Evolutionary conservation across 2,329 filamentous ascomycete genomes (phyloP).

Genomic region (Phaeosphaeria sp.): DNA sequence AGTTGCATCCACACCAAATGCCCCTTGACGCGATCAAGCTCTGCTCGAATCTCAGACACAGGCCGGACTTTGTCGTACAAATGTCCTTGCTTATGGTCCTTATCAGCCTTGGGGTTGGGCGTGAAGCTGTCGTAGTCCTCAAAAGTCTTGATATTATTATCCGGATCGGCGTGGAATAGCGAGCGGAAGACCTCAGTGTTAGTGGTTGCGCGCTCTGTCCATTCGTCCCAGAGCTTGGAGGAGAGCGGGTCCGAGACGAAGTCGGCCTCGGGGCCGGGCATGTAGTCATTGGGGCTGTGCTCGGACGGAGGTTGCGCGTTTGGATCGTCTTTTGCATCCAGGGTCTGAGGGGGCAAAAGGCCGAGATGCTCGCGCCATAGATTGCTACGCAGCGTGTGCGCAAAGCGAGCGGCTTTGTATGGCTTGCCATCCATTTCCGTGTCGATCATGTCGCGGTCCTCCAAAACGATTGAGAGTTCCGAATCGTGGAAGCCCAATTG

Average conservation of each 20-base stretch:
- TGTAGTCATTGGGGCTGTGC: slow-evolving; percentile 73
- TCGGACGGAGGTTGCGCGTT: slow-evolving; percentile 80
- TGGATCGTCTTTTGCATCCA: slow-evolving; percentile 68
- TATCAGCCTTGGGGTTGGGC: slow-evolving; percentile 62
- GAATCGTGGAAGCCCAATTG: slow-evolving; percentile 90
- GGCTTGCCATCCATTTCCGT: slow-evolving; percentile 80
- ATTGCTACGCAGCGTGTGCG: slow-evolving; percentile 78
- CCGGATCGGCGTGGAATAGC: slow-evolving; percentile 86
- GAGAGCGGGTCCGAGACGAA: slow-evolving; percentile 67
- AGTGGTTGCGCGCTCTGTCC: slow-evolving; percentile 70
- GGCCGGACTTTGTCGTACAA: slow-evolving; percentile 75
- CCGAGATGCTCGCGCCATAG: slow-evolving; percentile 93
- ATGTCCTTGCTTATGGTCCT: slow-evolving; percentile 76
- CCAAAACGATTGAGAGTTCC: slow-evolving; percentile 87
- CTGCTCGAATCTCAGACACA: slow-evolving; percentile 72
- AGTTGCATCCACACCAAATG: slow-evolving; percentile 97
- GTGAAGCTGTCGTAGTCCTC: slow-evolving; percentile 84
- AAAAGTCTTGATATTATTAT: slow-evolving; percentile 87
- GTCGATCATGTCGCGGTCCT: slow-evolving; percentile 75
- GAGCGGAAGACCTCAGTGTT: slow-evolving; percentile 81
- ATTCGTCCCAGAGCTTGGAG: slow-evolving; percentile 66
- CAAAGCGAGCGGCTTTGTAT: slow-evolving; percentile 81
- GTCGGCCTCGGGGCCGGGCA: slow-evolving; percentile 71
- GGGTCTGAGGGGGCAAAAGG: slow-evolving; percentile 73
- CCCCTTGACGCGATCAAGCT: slow-evolving; percentile 80